A percentile compares a stretch with the other conserved stretches of the same genome.
Conservation (phyloP, 192 early-diverging fungal species). For the Gaertneriomyces sp. region DNA sequence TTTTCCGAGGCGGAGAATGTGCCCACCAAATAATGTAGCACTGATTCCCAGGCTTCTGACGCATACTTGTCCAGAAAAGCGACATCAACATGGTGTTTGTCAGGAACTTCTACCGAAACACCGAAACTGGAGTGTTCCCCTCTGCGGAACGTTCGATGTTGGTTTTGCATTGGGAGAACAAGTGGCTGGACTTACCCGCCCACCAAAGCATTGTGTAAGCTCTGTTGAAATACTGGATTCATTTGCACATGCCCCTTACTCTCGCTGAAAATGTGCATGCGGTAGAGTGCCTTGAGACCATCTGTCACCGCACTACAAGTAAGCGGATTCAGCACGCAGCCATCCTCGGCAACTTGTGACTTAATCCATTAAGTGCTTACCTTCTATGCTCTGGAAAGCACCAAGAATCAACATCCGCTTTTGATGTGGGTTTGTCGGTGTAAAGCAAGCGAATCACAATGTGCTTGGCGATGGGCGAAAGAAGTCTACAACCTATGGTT, state of each 20-base stretch:
- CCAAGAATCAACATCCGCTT: slow-evolving; percentile 67
- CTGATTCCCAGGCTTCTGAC: slow-evolving; percentile 81
- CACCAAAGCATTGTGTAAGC: slow-evolving; percentile 45
- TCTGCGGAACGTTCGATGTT: slow-evolving; percentile 35
- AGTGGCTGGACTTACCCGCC: slow-evolving; percentile 29
- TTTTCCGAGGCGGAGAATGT: slow-evolving; percentile 52
- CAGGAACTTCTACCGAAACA: slow-evolving; percentile 53
- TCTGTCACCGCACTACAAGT: slow-evolving; percentile 54
- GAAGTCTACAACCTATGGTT: slow-evolving; percentile 44
- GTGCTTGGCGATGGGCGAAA: slow-evolving; percentile 82
- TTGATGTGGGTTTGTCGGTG: slow-evolving; percentile 56
- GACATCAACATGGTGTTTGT: slow-evolving; percentile 63
- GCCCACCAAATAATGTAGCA: slow-evolving; percentile 92
- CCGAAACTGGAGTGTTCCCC: slow-evolving; percentile 87
- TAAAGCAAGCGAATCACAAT: slow-evolving; percentile 88
- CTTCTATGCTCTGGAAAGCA: slow-evolving; percentile 6
- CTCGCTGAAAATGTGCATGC: slow-evolving; percentile 65
- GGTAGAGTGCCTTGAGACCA: slow-evolving; percentile 64
- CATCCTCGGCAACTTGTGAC: neutral
- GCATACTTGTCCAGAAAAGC: slow-evolving; percentile 78
- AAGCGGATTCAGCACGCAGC: neutral
- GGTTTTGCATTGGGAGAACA: neutral
- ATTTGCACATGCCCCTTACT: slow-evolving; percentile 45
- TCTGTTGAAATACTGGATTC: slow-evolving; percentile 41
- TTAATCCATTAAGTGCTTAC: neutral